Evolutionary conservation across 1,284 basidiomycete species (phyloP), one percentile per base, ranked within the genome.

Genomic region (Cutaneotrichosporon cavernicola): DNA sequence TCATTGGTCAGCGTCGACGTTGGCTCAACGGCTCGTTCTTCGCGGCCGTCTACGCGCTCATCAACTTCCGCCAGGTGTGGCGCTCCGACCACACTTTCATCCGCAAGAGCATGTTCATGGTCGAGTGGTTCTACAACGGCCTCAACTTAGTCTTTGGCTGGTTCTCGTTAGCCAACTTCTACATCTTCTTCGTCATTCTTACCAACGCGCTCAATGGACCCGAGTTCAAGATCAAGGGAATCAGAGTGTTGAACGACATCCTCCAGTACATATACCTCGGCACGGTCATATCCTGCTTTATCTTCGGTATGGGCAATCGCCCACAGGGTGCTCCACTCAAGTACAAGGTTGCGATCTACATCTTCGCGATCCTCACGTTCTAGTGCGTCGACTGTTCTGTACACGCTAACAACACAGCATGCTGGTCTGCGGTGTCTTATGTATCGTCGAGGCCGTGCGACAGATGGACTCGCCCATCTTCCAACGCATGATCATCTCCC

Each of bases 221-320:
- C 10, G 84, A 85, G 0, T 93, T 96, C 72, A 80, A 84, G 10
- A 81, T 95, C 65, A 58, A 57, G 52, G 60, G 62, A 11, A 62
- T 69, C 46, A 21, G 31, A 6, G 63, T 65, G 13, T 57, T 62
- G 57, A 52, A 68, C 69, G 70, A 62, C 21, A 66, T 63, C 26
- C 65, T 62, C 38, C 79, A 97, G 88, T 97, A 94, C 77, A 81
- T 89, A 36, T 90, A 97, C 84, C 86, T 89, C 4, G 91, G 90
- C 2, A 86, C 92, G 43, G 85, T 97, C 18, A 85, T 95, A 18
- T 89, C 90, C 0, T 91, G 89, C 72, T 97, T 99, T 84, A 84
- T 98, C 21, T 91, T 99, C 77, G 91, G 92, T 0, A 95, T 99
- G 90, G 96, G 97, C 5, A 99, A 98, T 78, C 89, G 93, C 67